Percentiles rank a stretch among this genome's conserved stretches.
Conservation (phyloP, 2,329 filamentous ascomycete genomes). For the Pseudonectria buxi region DNA sequence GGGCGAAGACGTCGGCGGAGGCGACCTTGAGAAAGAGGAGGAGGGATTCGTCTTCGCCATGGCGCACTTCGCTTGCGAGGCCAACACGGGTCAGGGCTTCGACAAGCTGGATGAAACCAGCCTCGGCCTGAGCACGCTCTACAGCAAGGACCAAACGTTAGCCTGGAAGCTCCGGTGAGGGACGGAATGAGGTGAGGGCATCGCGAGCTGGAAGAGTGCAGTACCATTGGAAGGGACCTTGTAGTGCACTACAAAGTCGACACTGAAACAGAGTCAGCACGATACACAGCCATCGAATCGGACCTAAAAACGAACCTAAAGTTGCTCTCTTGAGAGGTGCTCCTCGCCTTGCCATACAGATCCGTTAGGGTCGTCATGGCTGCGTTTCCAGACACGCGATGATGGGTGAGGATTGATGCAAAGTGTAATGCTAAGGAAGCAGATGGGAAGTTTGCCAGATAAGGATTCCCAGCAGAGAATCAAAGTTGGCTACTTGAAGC, state of each 20-base stretch:
- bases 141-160: constrained; percentile 6
- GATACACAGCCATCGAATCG: neutral
- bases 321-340: constrained; percentile 28
- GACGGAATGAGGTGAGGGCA: too few relatives aligned
- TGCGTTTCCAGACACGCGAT: neutral
- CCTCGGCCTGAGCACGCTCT: constrained; percentile 65
- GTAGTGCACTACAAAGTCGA: constrained; percentile 86
- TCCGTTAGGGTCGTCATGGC: constrained; percentile 29
- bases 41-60: constrained; percentile 66
- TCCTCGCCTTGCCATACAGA: constrained; percentile 25
- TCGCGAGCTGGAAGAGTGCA: constrained; percentile 10
- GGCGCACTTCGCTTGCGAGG: constrained; percentile 81
- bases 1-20: constrained; percentile 65
- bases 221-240: constrained; percentile 62
- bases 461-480: too few relatives aligned
- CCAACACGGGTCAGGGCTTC: constrained; percentile 69
- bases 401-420: neutral
- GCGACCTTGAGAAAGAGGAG: constrained; percentile 78
- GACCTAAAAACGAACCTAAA: constrained; percentile 30
- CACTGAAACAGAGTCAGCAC: constrained; percentile 38
- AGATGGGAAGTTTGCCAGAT: neutral
- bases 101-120: constrained; percentile 72
- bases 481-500: too few relatives aligned
- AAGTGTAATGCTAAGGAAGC: neutral
- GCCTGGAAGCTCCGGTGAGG: constrained; percentile 3